Evolutionary conservation across 768 basidiomycete species (phyloP), one percentile per base, ranked within the genome.

Genomic region (Kwoniella bestiolae): DNA sequence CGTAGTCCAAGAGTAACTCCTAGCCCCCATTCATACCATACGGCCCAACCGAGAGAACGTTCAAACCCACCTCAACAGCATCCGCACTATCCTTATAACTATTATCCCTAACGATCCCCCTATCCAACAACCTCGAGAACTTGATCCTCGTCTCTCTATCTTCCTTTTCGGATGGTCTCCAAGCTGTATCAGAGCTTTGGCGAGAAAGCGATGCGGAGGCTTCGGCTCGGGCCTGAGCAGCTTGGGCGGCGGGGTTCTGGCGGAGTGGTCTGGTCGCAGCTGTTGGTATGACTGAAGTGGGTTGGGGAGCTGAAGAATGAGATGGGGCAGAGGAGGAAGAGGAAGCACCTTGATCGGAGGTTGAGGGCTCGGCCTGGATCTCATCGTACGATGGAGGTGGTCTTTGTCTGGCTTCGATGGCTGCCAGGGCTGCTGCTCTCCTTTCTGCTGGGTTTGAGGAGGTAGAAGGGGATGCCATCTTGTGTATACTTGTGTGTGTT

Each of bases 21-120:
- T 4, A 11, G 1, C 46, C 46, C 25, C 23, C 46, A 14, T 7
- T 3, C 9, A 18, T 47, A 25, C 46, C 18, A 25, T 9, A 47
- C 1, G n/a, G 23, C 18, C 1, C 4, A 25, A 47, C 4, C 9
- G 11, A 5, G 46, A 25, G n/a, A 18, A 14, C 5, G 35, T 32
- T 9, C 25, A 55, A 5, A 46, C 65, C 67, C 68, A 79, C 77
- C 67, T 79, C 77, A 9, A 76, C 73, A 65, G 71, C 67, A 21
- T 60, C 68, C 8, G 67, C 67, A 25, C 66, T 65, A 55, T 68
- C 46, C 31, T 62, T 63, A 51, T 79, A 79, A 25, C 67, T 67
- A 58, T 79, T 79, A 63, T 76, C 77, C 52, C 77, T 68, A 0
- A 79, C 68, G 5, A 79, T 69, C 1, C 75, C 77, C 41, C 75